These are phyloP conservation scores for Colletotrichum camelliae DNA, from an alignment of 2,329 filamentous ascomycete species.

Conservation along the genomic window DNA sequence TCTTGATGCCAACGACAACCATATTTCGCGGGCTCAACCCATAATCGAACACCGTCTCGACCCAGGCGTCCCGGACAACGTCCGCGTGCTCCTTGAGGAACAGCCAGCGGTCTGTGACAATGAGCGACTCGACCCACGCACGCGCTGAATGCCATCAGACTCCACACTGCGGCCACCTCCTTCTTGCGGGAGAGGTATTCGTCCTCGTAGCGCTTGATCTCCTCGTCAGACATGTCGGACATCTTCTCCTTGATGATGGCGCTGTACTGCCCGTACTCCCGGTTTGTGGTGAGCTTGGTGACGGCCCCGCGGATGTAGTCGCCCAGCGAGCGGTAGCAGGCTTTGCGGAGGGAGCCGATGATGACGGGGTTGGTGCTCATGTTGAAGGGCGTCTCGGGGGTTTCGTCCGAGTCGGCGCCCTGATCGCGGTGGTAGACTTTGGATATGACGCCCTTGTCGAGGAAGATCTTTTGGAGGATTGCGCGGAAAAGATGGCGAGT, in stretches of 20 bases:
- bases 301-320: slow-evolving; percentile 84
- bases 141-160: slow-evolving; percentile 94
- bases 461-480: slow-evolving; percentile 87
- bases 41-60: slow-evolving; percentile 93
- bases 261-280: slow-evolving; percentile 63
- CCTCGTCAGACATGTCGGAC: slow-evolving; percentile 72
- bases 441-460: slow-evolving; percentile 80
- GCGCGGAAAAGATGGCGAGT: slow-evolving; percentile 92
- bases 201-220: slow-evolving; percentile 74
- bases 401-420: slow-evolving; percentile 30
- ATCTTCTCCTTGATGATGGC: slow-evolving; percentile 70
- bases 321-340: slow-evolving; percentile 76
- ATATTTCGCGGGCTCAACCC: slow-evolving; percentile 84
- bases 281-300: slow-evolving; percentile 69
- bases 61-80: slow-evolving; percentile 79
- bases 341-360: slow-evolving; percentile 83
- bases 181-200: slow-evolving; percentile 72
- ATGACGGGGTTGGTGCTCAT: slow-evolving; percentile 79
- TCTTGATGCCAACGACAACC: slow-evolving; percentile 91
- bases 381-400: slow-evolving; percentile 47
- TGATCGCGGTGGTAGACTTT: slow-evolving; percentile 53
- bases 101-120: slow-evolving; percentile 89
- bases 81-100: slow-evolving; percentile 81
- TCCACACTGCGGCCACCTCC: slow-evolving; percentile 89
- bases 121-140: slow-evolving; percentile 86